Evolutionary conservation across 164 flowering plant species (phyloP), one percentile per base, ranked within the genome.

Genomic region (Dillenia suffruticosa): DNA sequence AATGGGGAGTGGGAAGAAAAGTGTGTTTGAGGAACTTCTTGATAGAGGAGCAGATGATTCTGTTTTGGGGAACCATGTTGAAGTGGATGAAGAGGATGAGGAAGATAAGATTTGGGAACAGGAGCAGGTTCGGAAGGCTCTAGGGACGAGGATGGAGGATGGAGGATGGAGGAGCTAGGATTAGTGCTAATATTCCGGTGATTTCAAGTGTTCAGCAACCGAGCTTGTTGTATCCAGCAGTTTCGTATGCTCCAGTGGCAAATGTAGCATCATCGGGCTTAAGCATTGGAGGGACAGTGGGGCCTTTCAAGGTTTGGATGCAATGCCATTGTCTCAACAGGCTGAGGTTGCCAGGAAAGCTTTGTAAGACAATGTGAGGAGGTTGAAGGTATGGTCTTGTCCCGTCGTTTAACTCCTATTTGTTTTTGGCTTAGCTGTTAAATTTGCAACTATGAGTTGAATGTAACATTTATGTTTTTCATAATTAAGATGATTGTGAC

Each of bases 21-120:
- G 94, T 26, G 91, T 87, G 43, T 92, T 89, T 63, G 92, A 89
- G 77, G 82, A 72, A 32, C 40, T 32, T 47, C 69, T 72, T 16
- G 86, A 83, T 57, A 84, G 67, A 56, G 76, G 70, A 56, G 59
- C 62, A n/a, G 40, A 56, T 56, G 75, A 51, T 57, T 68, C 45
- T 15, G 81, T 24, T 19, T 61, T 53, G 49, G 63, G 47, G 53
- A 72, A 67, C 46, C 74, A 54, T 44, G 74, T 22, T 44, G 66
- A 45, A 52, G 85, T 72, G 9, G 89, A 81, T 51, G 87, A 82
- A 26, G 87, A 89, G 40, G 96, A 86, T 48, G 96, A 88, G 60
- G 99, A 88, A 76, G 96, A 89, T 54, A 87, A 81, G 73, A 81
- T 74, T 48, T 95, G 99, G 99, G 99, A 91, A 62, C 97, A 95